Conservation (phyloP, 1,284 basidiomycete species). For the Dichomitus squalens region DNA sequence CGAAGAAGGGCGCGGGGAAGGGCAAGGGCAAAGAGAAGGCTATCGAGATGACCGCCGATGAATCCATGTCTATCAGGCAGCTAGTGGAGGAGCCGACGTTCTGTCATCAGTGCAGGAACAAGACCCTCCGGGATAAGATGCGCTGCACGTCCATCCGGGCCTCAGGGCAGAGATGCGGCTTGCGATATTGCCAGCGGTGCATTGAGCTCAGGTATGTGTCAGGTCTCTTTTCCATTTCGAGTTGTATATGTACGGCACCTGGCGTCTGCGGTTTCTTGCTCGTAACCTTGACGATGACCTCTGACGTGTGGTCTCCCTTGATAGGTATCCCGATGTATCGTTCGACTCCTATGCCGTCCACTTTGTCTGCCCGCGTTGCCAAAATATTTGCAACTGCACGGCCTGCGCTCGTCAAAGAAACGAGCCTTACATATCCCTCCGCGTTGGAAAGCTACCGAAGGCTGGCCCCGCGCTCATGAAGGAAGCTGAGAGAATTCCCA, state of each 20-base stretch:
- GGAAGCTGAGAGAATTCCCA: background rate
- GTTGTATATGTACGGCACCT: too few relatives aligned
- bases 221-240: background rate
- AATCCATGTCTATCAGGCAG: background rate
- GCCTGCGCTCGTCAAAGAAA: constrained; percentile 26
- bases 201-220: constrained; percentile 28
- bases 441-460: constrained; percentile 17
- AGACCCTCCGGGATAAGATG: constrained; percentile 28
- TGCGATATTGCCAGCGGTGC: constrained; percentile 30
- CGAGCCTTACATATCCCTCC: constrained; percentile 29
- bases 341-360: constrained; percentile 24
- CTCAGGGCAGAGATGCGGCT: constrained; percentile 23
- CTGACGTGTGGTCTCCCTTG: background rate
- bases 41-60: background rate
- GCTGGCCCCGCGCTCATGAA: constrained; percentile 4
- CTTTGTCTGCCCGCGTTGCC: constrained; percentile 32
- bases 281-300: background rate
- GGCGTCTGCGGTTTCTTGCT: too few relatives aligned
- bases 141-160: constrained; percentile 25
- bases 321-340: constrained; percentile 29
- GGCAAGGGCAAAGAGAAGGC: constrained; percentile 3
- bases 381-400: constrained; percentile 30
- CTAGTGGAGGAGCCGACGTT: constrained; percentile 18
- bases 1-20: background rate
- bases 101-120: constrained; percentile 33